phyloP scores from a whole-genome alignment of 495 filamentous ascomycete species.

The Annulohypoxylon maeteangense region DNA sequence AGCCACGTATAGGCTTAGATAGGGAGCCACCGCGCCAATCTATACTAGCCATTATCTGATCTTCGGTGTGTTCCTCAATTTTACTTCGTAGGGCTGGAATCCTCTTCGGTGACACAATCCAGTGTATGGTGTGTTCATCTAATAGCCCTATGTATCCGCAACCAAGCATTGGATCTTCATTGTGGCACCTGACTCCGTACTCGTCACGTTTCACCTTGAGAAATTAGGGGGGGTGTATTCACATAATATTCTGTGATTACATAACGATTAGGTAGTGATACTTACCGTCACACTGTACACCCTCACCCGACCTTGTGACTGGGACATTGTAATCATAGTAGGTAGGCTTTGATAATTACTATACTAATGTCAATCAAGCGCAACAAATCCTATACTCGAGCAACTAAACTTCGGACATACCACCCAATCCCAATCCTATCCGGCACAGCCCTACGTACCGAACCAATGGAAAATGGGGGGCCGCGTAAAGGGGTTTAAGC shows the following conservation, averaged over 20 bases:
- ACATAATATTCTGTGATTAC: not conserved
- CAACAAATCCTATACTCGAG: not conserved
- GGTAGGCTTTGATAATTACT: not conserved
- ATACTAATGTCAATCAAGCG: not conserved
- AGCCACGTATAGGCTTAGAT: not conserved
- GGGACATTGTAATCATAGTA: not conserved
- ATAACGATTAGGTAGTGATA: not conserved
- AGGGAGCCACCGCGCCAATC: too few species aligned
- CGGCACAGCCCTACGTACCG: not conserved
- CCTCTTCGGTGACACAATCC: not conserved
- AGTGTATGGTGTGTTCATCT: not conserved
- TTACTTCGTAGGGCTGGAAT: not conserved
- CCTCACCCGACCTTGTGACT: not conserved
- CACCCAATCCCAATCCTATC: not conserved
- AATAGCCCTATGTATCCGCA: not conserved
- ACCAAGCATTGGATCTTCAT: not conserved
- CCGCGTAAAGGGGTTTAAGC: not conserved
- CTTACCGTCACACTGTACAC: not conserved
- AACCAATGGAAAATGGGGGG: not conserved
- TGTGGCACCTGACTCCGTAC: not conserved
- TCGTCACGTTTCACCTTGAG: not conserved
- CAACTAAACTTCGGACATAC: not conserved
- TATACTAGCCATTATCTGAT: not conserved
- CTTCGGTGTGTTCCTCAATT: not conserved
- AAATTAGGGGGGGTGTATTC: not conserved